Evolutionary conservation across 164 flowering plant genomes (phyloP), one percentile per base, ranked within the genome.

Genomic region (Cinnamomum micranthum): DNA sequence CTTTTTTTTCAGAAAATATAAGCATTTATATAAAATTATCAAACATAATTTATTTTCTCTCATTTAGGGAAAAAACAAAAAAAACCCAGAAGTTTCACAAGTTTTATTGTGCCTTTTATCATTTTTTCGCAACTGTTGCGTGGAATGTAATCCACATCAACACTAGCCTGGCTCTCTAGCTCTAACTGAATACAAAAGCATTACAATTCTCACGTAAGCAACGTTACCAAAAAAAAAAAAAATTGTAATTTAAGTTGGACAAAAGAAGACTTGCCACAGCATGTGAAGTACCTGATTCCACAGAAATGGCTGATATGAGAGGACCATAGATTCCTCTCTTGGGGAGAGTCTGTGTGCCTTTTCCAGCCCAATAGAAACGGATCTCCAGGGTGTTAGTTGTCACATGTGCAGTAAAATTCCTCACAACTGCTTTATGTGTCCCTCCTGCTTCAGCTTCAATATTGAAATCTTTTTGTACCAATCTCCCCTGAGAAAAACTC

Each of bases 241-340:
- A 27, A 0, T 27, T 27, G 28, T 27, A 27, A 27, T 27, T 27
- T 27, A 3, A 27, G 28, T 27, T 27, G 28, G 28, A 27, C 28
- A 1, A 1, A 25, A 33, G 41, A 33, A 33, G 41, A 33, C 41
- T 33, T 33, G 7, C 41, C 41, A 33, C 41, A 65, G 50, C 10
- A 12, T 31, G 51, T 6, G 28, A 77, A n/a, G n/a, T n/a, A n/a
- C n/a, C 71, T 52, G 81, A 70, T 24, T 50, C 19, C 7, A 76
- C 71, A 22, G 74, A 47, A 70, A 78, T 78, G 3, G 77, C 80
- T 28, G 80, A 78, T 24, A 78, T 71, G n/a, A 78, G 77, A 47
- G 80, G 80, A 65, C 80, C 80, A 65, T 78, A 78, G 28, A 10
- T 25, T 51, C 80, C 77, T 33, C 71, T 65, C 1, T 0, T 0